Evolutionary conservation across 495 filamentous ascomycete genomes (phyloP), one percentile per base, ranked within the genome.

Genomic region (Xylaria telfairii): DNA sequence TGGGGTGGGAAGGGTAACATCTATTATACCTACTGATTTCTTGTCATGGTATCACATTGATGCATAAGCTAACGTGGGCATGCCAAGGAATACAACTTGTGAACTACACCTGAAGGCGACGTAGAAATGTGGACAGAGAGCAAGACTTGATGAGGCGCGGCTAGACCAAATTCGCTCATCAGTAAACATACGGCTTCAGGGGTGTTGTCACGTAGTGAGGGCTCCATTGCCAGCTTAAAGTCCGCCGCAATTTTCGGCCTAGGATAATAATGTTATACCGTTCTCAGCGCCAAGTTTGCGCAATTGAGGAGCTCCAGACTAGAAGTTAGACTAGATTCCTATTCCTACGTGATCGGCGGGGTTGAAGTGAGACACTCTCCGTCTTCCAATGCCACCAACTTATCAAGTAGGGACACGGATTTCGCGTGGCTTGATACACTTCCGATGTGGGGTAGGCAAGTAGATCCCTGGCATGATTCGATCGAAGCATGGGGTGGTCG

Each of bases 391-490:
- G 24, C 24, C 49, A 9, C 17, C 30, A 37, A 32, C 28, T 59
- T 37, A 4, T 37, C 3, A 37, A 37, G 34, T 57, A 34, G 28
- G 30, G 30, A 53, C 49, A 15, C 47, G 47, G 47, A 24, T 53
- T 28, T 53, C 49, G 24, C 51, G 51, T 54, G 24, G 26, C 12
- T 30, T 54, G n/a, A 28, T 54, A 54, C 51, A 32, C 56, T 7
- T 37, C 56, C 30, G 56, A 59, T 59, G 56, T 59, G 56, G 56
- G 56, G 56, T 54, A 30, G n/a, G 32, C 51, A 17, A 17, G 51
- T 6, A 30, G 26, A 37, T 21, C 9, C 56, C 56, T 21, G 6
- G 56, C 32, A 37, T 59, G 54, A 28, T 59, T 37, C 19, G 56
- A 54, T 37, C n/a, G 6, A 21, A 19, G 30, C 3, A 59, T 59